Evolutionary conservation across 163 green algal species (phyloP), one percentile per base, ranked within the genome.

Genomic region (Volvox carteri): DNA sequence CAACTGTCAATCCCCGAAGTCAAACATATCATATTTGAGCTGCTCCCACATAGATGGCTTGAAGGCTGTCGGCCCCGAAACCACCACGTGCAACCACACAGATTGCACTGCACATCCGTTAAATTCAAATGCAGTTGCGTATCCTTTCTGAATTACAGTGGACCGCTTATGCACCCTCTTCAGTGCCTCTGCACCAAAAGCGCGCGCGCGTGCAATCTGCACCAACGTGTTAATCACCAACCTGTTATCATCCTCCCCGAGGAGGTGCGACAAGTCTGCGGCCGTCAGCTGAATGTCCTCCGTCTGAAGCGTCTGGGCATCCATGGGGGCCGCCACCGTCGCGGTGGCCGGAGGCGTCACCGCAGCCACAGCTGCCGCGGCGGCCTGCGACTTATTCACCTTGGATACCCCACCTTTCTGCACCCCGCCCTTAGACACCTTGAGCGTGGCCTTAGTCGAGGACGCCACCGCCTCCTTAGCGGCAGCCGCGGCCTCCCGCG

Each of bases 181-280:
- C n/a, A n/a, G n/a, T n/a, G n/a, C n/a, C n/a, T n/a, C n/a, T n/a
- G n/a, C n/a, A n/a, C n/a, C n/a, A n/a, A n/a, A n/a, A n/a, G n/a
- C n/a, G n/a, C n/a, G n/a, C n/a, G n/a, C n/a, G n/a, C n/a, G n/a
- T n/a, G n/a, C n/a, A n/a, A n/a, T n/a, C n/a, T n/a, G n/a, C n/a
- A n/a, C n/a, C n/a, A n/a, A n/a, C n/a, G n/a, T n/a, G n/a, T n/a
- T n/a, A n/a, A n/a, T n/a, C n/a, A n/a, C n/a, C n/a, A n/a, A 88
- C 83, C 83, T 42, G 83, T 88, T 88, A 35, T 88, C 83, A 39
- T 88, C 83, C 50, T 88, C 83, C 44, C 83, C 83, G 1, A 88
- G 83, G 18, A 88, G 83, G 18, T 67, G 83, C 37, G 83, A 88
- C 67, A 88, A 67, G 25, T 88, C 83, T 0, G 83, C 83, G 7